A percentile compares a stretch with the other conserved stretches of the same genome.
Evolutionary conservation across 805 yeast species (phyloP).

Genomic region (Candida taoyuanica): DNA sequence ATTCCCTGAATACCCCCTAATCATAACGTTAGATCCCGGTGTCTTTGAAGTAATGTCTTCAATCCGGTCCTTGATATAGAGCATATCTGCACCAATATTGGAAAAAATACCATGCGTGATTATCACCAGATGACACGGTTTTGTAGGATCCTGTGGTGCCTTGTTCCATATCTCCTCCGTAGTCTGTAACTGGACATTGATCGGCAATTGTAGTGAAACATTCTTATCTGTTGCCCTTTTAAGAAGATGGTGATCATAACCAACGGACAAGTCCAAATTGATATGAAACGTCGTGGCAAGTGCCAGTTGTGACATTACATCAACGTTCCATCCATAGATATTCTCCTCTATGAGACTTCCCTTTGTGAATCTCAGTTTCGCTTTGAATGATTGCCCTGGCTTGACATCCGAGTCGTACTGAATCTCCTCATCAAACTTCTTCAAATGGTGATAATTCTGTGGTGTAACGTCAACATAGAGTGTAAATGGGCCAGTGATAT

Average conservation of each 20-base stretch:
- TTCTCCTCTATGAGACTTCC: constrained; percentile 32
- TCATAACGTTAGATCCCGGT: constrained; percentile 48
- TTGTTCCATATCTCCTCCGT: constrained; percentile 73
- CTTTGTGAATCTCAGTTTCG: constrained; percentile 45
- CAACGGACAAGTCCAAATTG: constrained; percentile 58
- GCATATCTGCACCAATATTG: constrained; percentile 85
- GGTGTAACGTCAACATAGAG: constrained; percentile 80
- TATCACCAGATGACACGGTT: constrained; percentile 77
- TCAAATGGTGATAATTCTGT: constrained; percentile 51
- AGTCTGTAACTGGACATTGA: constrained; percentile 36
- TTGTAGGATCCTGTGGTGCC: constrained; percentile 46
- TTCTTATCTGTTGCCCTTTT: constrained; percentile 10
- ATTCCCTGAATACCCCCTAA: constrained; percentile 80
- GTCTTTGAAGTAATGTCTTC: constrained; percentile 35
- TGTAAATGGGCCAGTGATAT: constrained; percentile 83
- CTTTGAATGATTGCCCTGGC: constrained; percentile 68
- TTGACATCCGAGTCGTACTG: constrained; percentile 51
- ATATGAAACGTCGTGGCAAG: constrained; percentile 68
- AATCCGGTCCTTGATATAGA: constrained; percentile 76
- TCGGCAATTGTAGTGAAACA: background rate
- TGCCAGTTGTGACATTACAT: constrained; percentile 74
- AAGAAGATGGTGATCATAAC: constrained; percentile 34
- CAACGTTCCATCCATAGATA: constrained; percentile 69
- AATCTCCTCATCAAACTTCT: constrained; percentile 36
- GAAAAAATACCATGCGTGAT: constrained; percentile 92